Base-by-base conservation (phyloP, 2,329 filamentous ascomycete species). In the Paraconiothyrium sp. region DNA sequence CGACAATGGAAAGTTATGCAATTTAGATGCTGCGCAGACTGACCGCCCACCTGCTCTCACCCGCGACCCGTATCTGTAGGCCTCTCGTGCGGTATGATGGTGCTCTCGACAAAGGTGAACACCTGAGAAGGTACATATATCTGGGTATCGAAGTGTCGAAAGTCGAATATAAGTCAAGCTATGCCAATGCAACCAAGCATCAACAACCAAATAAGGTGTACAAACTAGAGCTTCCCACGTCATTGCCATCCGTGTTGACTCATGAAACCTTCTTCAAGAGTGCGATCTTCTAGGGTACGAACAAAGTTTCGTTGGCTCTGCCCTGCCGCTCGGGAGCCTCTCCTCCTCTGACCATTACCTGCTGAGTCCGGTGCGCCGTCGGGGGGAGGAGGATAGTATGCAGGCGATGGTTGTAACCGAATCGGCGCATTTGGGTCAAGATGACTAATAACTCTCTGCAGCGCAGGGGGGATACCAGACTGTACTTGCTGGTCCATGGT, bases 401-500 rank as follows among this genome's bases (percentile, higher is more conserved):
- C 95, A 5, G 95, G 95, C 70, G 93, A 97, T 2, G 95, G 95
- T 76, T 99, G 95, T 59, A 98, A 81, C 54, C 95, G 88, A 72
- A 99, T 98, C 0, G 95, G 95, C 62, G 94, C 92, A 71, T 89
- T 98, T 1, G 95, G 95, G 74, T 99, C 95, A 48, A 99, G 86
- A 79, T 98, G 94, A 76, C 93, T 97, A 46, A 95, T 95, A 24
- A 99, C 95, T 70, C 95, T 87, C 79, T 99, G 95, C 61, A 99
- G 92, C 3, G 94, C 90, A 14, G 92, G 90, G 5, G 95, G 95
- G 61, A 99, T 97, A 2, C 94, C 94, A 65, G 91, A 94, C 74
- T 94, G 91, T 72, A 94, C 91, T 73, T 96, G 92, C 76, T 95
- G 92, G 74, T 98, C 95, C 91, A 98, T 96, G 3, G 95, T 99